Evolutionary conservation across 106 monocot genomes (phyloP).

Genomic region (Acanthochlamys bracteata): DNA sequence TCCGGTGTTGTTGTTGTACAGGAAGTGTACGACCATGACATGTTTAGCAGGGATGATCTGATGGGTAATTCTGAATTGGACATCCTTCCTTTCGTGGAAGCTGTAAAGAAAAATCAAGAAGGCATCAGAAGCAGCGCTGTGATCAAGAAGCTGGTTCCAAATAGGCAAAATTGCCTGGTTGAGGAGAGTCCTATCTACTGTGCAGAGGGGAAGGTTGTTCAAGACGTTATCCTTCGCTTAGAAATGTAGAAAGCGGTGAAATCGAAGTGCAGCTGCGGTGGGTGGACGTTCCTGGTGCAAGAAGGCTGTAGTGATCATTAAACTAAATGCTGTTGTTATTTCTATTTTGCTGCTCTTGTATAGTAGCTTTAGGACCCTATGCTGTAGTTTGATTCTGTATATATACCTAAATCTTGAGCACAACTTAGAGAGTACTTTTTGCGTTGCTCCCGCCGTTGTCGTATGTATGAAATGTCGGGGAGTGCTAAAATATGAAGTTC

Average conservation of each 20-base stretch:
- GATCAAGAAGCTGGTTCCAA: conserved; percentile 6
- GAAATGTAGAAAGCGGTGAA: conserved; percentile 37
- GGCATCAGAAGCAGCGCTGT: conserved; percentile 1
- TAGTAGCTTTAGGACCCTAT: not conserved
- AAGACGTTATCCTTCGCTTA: conserved; percentile 27
- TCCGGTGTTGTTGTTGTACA: not conserved
- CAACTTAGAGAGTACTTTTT: not conserved
- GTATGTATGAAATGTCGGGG: no score
- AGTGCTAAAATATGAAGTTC: no score
- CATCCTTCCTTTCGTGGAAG: conserved; percentile 16
- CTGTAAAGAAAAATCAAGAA: conserved; percentile 1
- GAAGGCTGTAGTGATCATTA: not conserved
- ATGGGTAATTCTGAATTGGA: conserved; percentile 17
- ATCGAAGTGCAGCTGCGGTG: conserved; percentile 26
- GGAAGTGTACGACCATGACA: conserved; percentile 18
- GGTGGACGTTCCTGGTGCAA: conserved; percentile 8
- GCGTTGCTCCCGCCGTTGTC: no score
- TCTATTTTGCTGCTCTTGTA: not conserved
- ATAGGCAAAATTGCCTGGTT: conserved; percentile 15
- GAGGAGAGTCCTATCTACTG: conserved; percentile 21
- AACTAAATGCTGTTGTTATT: not conserved
- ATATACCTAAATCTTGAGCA: not conserved
- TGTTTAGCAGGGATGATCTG: conserved; percentile 10
- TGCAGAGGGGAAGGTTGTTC: conserved; percentile 19
- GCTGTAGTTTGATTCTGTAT: not conserved